phyloP scores from a whole-genome alignment of 768 basidiomycete species.

The Steccherinum ochraceum region DNA sequence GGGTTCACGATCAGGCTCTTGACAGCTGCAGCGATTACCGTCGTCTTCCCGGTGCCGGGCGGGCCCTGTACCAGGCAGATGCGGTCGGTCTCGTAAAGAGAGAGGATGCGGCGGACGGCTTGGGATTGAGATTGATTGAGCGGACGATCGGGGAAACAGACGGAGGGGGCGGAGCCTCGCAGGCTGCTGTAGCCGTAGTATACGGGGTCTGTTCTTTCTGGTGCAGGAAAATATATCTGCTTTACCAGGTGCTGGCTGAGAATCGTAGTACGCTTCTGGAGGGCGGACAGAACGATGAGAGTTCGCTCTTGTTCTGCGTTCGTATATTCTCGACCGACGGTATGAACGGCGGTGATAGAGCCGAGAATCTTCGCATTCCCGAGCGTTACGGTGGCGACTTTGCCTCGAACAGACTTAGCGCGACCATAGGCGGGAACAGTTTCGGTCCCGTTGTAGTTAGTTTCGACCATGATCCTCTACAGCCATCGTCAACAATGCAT shows the following conservation, averaged over 20 bases:
- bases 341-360: constrained; percentile 4
- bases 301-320: constrained; percentile 14
- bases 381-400: constrained; percentile 27
- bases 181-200: too few relatives aligned
- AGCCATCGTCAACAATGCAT: too few relatives aligned
- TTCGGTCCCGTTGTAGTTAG: background rate
- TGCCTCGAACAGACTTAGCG: constrained; percentile 28
- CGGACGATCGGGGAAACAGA: constrained; percentile 12
- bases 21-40: constrained; percentile 32
- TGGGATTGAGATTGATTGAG: constrained; percentile 23
- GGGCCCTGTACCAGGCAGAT: constrained; percentile 18
- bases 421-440: constrained; percentile 11
- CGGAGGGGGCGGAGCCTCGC: constrained; percentile 14
- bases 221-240: background rate
- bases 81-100: constrained; percentile 3
- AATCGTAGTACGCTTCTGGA: constrained; percentile 12
- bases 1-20: constrained; percentile 15
- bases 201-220: too few relatives aligned
- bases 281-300: constrained; percentile 14
- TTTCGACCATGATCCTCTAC: constrained; percentile 16
- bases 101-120: constrained; percentile 24
- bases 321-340: constrained; percentile 15
- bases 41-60: constrained; percentile 39
- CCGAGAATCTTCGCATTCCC: background rate
- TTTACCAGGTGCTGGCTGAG: background rate